These are phyloP conservation scores for Trametes meyenii DNA, from an alignment of 768 basidiomycete species.

Conservation along the genomic window DNA sequence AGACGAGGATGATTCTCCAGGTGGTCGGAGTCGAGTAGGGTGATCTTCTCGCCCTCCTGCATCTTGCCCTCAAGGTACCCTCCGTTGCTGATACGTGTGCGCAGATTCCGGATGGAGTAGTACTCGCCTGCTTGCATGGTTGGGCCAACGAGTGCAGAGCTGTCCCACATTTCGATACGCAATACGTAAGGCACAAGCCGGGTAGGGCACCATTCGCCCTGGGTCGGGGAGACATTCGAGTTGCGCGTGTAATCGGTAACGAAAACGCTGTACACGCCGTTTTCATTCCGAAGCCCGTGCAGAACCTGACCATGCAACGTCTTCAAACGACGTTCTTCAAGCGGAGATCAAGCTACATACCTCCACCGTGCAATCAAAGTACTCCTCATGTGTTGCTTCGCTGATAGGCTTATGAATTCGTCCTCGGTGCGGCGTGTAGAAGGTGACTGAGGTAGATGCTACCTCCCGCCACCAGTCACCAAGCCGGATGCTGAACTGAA, in stretches of 20 bases:
- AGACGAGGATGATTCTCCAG: conserved; percentile 42
- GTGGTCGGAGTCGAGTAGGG: conserved; percentile 45
- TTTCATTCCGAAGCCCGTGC: conserved; percentile 43
- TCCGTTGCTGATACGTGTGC: conserved; percentile 42
- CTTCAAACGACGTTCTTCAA: not conserved
- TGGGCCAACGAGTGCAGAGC: conserved; percentile 43
- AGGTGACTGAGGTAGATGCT: conserved; percentile 1
- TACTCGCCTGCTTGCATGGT: conserved; percentile 52
- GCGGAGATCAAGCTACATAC: conserved; percentile 36
- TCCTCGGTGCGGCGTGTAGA: not conserved
- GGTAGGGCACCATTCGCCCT: conserved; percentile 50
- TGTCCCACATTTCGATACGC: conserved; percentile 64
- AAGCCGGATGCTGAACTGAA: conserved; percentile 27
- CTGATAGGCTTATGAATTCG: conserved; percentile 27
- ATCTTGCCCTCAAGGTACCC: conserved; percentile 59
- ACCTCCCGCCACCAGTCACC: conserved; percentile 35
- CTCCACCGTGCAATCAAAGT: conserved; percentile 43
- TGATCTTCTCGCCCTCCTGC: conserved; percentile 49
- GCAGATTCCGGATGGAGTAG: conserved; percentile 56
- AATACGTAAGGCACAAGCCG: conserved; percentile 48
- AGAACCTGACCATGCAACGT: conserved; percentile 46
- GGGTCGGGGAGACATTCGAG: conserved; percentile 34
- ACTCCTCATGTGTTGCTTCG: conserved; percentile 29
- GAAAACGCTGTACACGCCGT: conserved; percentile 49
- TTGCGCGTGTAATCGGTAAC: conserved; percentile 70